Conservation (phyloP, 2,329 filamentous ascomycete species). For the Xylaria polymorpha region DNA sequence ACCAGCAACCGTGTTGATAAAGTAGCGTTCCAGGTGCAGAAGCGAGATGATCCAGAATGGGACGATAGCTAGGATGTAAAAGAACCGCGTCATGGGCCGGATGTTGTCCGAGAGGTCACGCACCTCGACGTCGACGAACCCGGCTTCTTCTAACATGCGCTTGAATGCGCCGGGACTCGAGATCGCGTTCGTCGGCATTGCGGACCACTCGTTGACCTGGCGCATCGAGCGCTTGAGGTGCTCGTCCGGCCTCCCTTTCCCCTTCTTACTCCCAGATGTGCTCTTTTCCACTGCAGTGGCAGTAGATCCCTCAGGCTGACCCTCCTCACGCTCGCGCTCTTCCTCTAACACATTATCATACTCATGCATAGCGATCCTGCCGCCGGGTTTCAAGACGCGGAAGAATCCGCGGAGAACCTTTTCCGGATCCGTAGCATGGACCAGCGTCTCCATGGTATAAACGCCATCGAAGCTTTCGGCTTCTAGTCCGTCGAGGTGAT, state of each 20-base stretch:
- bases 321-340: neutral
- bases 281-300: neutral
- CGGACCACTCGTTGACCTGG: constrained; percentile 56
- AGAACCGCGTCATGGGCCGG: constrained; percentile 60
- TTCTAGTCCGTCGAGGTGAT: constrained; percentile 58
- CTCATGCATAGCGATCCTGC: constrained; percentile 59
- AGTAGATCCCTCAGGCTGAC: neutral
- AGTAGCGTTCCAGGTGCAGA: constrained; percentile 57
- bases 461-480: constrained; percentile 59
- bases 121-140: constrained; percentile 58
- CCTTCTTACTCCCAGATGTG: neutral
- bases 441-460: constrained; percentile 68
- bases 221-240: constrained; percentile 49
- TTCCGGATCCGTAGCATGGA: constrained; percentile 62
- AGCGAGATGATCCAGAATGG: constrained; percentile 60
- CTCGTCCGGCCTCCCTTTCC: constrained; percentile 45
- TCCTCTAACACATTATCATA: constrained; percentile 55
- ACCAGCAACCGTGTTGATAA: constrained; percentile 62
- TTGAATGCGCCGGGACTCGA: constrained; percentile 55
- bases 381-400: constrained; percentile 61
- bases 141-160: constrained; percentile 56
- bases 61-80: constrained; percentile 58
- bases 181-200: constrained; percentile 58
- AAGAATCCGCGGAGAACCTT: constrained; percentile 59
- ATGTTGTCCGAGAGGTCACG: constrained; percentile 60